phyloP scores from a whole-genome alignment of 1,284 basidiomycete genomes.

The Stygiomarasmius scandens region DNA sequence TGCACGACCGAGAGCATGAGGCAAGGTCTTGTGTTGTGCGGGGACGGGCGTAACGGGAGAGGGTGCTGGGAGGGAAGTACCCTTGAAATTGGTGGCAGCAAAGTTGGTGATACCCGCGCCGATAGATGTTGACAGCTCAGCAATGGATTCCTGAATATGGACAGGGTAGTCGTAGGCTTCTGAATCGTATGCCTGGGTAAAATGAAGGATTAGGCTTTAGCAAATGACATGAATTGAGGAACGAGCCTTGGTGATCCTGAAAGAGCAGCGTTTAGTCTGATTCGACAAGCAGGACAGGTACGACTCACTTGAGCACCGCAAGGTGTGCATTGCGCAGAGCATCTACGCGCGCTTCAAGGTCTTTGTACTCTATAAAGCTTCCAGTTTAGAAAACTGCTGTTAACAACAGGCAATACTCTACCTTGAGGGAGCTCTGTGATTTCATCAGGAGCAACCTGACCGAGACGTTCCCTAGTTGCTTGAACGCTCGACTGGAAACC shows the following conservation, averaged over 20 bases:
- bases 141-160: conserved; percentile 75
- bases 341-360: conserved; percentile 94
- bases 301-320: conserved; percentile 73
- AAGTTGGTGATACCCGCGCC: conserved; percentile 82
- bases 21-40: conserved; percentile 88
- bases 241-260: conserved; percentile 66
- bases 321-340: conserved; percentile 84
- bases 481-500: conserved; percentile 87
- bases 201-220: neutral
- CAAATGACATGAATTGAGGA: neutral
- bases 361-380: conserved; percentile 82
- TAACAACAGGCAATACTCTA: conserved; percentile 26
- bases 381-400: conserved; percentile 7
- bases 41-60: conserved; percentile 58
- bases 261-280: conserved; percentile 11
- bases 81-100: conserved; percentile 89
- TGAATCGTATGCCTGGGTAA: conserved; percentile 67
- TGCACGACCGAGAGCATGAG: conserved; percentile 89
- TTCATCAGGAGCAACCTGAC: conserved; percentile 86
- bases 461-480: conserved; percentile 89
- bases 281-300: neutral
- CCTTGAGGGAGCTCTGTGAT: conserved; percentile 95
- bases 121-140: conserved; percentile 74
- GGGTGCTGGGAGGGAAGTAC: conserved; percentile 70
- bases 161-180: conserved; percentile 90